Conservation (phyloP, 495 filamentous ascomycete species). For the Hypomontagnella submonticulosa region DNA sequence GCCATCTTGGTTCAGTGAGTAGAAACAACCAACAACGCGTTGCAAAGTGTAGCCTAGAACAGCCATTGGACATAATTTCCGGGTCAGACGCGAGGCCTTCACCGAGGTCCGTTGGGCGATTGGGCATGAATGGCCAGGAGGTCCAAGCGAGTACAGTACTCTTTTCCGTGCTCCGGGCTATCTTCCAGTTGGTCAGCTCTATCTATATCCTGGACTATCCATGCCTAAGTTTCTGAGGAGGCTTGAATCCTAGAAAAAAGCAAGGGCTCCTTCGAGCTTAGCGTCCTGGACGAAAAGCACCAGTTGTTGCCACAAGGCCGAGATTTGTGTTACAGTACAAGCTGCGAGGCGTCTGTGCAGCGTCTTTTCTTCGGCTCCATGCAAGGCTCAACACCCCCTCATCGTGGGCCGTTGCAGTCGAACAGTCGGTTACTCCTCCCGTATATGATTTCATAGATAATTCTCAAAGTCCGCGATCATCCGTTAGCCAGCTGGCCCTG, state of each 20-base stretch:
- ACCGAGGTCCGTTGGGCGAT: conserved; percentile 50
- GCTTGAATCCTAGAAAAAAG: conserved; percentile 46
- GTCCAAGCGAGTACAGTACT: conserved; percentile 50
- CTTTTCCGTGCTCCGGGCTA: conserved; percentile 50
- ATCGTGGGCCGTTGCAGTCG: conserved; percentile 32
- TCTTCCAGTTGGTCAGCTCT: conserved; percentile 54
- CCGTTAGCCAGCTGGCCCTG: conserved; percentile 27
- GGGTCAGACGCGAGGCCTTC: conserved; percentile 49
- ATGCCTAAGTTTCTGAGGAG: conserved; percentile 45
- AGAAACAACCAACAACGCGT: conserved; percentile 48
- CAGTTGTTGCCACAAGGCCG: conserved; percentile 40
- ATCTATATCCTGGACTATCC: conserved; percentile 48
- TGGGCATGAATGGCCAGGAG: conserved; percentile 53
- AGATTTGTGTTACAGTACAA: conserved; percentile 48
- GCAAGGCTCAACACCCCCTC: conserved; percentile 38
- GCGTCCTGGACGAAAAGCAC: conserved; percentile 33
- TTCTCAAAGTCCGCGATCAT: conserved; percentile 29
- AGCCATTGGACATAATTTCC: conserved; percentile 57
- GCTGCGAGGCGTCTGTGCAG: conserved; percentile 47
- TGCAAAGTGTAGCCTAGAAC: conserved; percentile 39
- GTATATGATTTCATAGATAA: conserved; percentile 46
- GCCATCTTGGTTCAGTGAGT: conserved; percentile 23
- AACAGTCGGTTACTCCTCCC: conserved; percentile 44
- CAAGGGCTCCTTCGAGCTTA: conserved; percentile 44
- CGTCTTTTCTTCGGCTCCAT: conserved; percentile 38